Evolutionary conservation across 768 basidiomycete species (phyloP).

Genomic region (Pholiota microspora): DNA sequence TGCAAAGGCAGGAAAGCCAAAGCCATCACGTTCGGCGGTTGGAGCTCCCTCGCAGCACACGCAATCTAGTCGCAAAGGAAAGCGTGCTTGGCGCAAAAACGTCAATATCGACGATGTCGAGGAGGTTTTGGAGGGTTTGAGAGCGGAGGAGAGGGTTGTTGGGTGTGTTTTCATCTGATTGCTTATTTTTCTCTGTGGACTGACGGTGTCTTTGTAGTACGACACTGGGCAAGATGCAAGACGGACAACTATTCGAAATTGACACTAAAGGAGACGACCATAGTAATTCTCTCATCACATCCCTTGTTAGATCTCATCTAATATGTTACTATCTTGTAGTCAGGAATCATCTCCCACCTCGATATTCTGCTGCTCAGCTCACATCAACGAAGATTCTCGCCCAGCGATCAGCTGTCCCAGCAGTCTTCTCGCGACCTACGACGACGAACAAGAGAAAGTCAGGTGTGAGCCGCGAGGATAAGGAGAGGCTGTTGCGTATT

Average conservation of each 20-base stretch:
- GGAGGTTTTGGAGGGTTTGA: slow-evolving; percentile 65
- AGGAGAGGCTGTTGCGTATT: slow-evolving; percentile 73
- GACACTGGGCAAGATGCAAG: slow-evolving; percentile 60
- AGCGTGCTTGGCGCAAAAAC: slow-evolving; percentile 92
- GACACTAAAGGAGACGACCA: slow-evolving; percentile 79
- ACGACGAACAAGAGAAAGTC: slow-evolving; percentile 41
- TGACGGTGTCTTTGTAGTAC: slow-evolving; percentile 37
- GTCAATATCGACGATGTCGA: slow-evolving; percentile 83
- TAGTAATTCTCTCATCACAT: slow-evolving; percentile 34
- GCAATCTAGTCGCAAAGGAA: slow-evolving; percentile 86
- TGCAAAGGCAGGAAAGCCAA: slow-evolving; percentile 6
- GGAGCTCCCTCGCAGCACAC: slow-evolving; percentile 61
- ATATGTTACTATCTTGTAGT: background rate
- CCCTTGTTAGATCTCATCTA: background rate
- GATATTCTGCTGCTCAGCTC: slow-evolving; percentile 51
- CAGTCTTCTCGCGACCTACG: slow-evolving; percentile 65
- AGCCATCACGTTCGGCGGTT: slow-evolving; percentile 25
- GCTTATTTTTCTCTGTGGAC: background rate
- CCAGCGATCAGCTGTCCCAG: slow-evolving; percentile 86
- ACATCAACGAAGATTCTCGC: slow-evolving; percentile 78
- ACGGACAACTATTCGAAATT: slow-evolving; percentile 77
- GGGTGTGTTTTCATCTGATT: slow-evolving; percentile 50
- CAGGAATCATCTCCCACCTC: slow-evolving; percentile 35
- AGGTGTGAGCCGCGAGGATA: slow-evolving; percentile 61
- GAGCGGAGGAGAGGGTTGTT: slow-evolving; percentile 77